Base-by-base conservation (phyloP, 108 stramenopile species). In the Skeletonema marinoi region DNA sequence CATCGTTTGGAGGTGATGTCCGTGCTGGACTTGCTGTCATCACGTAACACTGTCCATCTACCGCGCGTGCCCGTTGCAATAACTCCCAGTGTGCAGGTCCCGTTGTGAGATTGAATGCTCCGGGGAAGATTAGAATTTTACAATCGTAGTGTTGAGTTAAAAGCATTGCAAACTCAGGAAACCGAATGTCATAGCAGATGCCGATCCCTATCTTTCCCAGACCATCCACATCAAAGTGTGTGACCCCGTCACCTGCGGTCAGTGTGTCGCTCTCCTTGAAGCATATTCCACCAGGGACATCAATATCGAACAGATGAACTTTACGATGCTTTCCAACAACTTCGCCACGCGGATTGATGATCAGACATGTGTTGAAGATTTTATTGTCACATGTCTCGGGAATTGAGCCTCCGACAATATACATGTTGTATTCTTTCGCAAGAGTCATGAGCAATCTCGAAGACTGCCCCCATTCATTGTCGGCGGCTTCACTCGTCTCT, bases 161-260 rank as follows among this genome's bases (percentile, higher is more conserved):
- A 7, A 98, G 78, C 82, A 98, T 92, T 63, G 98, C 93, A 32
- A 97, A 96, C 83, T 98, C 97, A 11, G 98, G 96, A 70, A 99
- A 99, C 13, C 99, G 96, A 78, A 99, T 96, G 87, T 99, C 99
- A 83, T 99, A 99, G 89, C 99, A 99, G 60, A 99, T 99, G 14
- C 98, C 99, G 9, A 99, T 86, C 31, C 98, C 99, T 41, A 99
- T 82, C 46, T 82, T 90, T 56, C 98, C 97, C 69, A 97, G 87
- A 7, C 88, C 85, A 3, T 60, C 79, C 42, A 77, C 71, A 77
- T 92, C 81, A 81, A 97, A 98, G 60, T 85, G 79, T 0, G 96
- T 90, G 2, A 89, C 69, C 1, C 73, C 73, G 35, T 88, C 78
- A 10, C 98, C 98, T 10, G 89, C 83, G 19, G 84, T 90, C 25